Conservation (phyloP, 148 eudicot genomes). For the Gaultheria prostrata region DNA sequence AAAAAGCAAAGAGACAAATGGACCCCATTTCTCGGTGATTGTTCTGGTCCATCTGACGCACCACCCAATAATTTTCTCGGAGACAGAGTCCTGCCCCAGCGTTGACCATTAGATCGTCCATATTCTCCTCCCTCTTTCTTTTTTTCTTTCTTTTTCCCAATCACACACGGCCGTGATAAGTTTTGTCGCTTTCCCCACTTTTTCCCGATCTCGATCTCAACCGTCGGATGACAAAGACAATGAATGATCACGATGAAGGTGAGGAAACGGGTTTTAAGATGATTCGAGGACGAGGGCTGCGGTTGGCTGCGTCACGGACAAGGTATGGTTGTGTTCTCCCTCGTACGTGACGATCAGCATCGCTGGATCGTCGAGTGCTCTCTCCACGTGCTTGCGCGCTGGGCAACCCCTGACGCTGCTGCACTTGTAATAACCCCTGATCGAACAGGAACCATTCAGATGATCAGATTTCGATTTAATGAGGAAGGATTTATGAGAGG, state of each 20-base stretch:
- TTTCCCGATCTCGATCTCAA: neutral
- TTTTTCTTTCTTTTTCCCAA: neutral
- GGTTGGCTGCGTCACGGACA: conserved; percentile 44
- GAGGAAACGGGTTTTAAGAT: conserved; percentile 26
- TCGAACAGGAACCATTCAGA: neutral
- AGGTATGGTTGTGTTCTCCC: conserved; percentile 85
- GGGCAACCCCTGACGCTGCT: conserved; percentile 92
- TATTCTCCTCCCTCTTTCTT: neutral
- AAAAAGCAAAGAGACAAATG: neutral
- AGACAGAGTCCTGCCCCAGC: conserved; percentile 13
- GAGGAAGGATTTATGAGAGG: neutral
- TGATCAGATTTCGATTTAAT: neutral
- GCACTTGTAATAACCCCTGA: conserved; percentile 94
- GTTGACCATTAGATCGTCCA: conserved; percentile 20
- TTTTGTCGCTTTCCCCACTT: neutral
- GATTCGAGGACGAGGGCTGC: conserved; percentile 69
- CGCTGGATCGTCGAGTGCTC: conserved; percentile 72
- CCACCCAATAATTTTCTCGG: conserved; percentile 9
- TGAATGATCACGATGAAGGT: neutral
- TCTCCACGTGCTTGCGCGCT: conserved; percentile 86
- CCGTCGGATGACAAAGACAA: conserved; percentile 2
- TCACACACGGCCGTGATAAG: neutral
- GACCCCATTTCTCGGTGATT: conserved; percentile 8
- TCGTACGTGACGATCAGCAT: conserved; percentile 89
- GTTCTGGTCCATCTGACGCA: neutral